These are phyloP conservation scores for Tulasnella sp. DNA, from an alignment of 768 basidiomycete genomes.

Conservation along the genomic window DNA sequence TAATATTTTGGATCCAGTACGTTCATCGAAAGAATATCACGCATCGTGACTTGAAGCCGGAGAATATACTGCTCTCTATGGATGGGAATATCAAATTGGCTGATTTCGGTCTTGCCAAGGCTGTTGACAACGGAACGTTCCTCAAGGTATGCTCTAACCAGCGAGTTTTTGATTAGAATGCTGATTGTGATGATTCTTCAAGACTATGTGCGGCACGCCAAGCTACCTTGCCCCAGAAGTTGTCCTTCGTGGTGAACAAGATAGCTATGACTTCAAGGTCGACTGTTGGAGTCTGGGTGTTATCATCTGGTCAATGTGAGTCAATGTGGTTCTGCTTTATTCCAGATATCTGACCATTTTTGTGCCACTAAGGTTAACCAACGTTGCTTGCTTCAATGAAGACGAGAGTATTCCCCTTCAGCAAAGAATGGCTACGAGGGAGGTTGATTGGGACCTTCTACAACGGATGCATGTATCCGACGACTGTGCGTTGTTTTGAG, in stretches of 20 bases:
- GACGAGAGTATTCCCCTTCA: conserved; percentile 46
- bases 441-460: conserved; percentile 50
- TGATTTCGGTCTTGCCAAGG: conserved; percentile 92
- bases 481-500: conserved; percentile 32
- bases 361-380: conserved; percentile 45
- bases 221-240: conserved; percentile 91
- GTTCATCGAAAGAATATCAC: conserved; percentile 51
- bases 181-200: conserved; percentile 1
- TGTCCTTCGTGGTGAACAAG: conserved; percentile 38
- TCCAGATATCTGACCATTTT: neutral
- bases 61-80: conserved; percentile 72
- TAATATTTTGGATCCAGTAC: conserved; percentile 14
- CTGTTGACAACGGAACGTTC: conserved; percentile 68
- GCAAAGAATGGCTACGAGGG: conserved; percentile 43
- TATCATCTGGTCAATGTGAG: conserved; percentile 83
- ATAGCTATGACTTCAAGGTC: conserved; percentile 75
- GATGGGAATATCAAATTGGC: conserved; percentile 66
- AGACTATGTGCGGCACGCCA: conserved; percentile 96
- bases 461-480: conserved; percentile 29
- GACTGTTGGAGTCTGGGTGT: conserved; percentile 97
- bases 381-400: conserved; percentile 64
- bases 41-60: conserved; percentile 87
- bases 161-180: conserved; percentile 2
- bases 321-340: conserved; percentile 8
- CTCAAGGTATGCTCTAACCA: conserved; percentile 40